These are phyloP conservation scores for Wickerhamia fluorescens DNA, from an alignment of 805 yeast species.

Conservation along the genomic window DNA sequence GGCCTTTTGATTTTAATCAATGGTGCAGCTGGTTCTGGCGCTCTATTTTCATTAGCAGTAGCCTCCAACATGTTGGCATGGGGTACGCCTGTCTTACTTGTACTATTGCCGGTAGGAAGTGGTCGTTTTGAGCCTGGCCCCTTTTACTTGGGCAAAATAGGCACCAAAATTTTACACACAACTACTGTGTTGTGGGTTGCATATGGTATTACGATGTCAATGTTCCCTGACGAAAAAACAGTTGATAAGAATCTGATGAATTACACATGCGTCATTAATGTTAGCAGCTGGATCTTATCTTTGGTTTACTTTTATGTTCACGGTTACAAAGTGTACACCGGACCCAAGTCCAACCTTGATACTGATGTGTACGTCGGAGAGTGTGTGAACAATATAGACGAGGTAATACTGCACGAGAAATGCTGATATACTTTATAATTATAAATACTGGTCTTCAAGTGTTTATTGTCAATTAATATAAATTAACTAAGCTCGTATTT, in stretches of 20 bases:
- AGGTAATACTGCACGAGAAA: too few species aligned
- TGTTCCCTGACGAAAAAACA: conserved; percentile 49
- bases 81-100: conserved; percentile 52
- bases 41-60: conserved; percentile 59
- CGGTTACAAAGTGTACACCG: conserved; percentile 50
- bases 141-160: conserved; percentile 49
- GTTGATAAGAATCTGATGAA: conserved; percentile 51
- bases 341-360: conserved; percentile 34
- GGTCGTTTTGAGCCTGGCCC: conserved; percentile 57
- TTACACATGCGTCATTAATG: conserved; percentile 59
- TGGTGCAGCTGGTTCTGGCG: conserved; percentile 48
- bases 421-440: too few species aligned
- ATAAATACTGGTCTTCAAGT: too few species aligned
- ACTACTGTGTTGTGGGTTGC: conserved; percentile 43
- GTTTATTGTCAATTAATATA: too few species aligned
- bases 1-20: conserved; percentile 57
- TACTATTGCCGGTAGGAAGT: conserved; percentile 41
- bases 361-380: too few species aligned
- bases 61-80: conserved; percentile 60
- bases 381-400: too few species aligned
- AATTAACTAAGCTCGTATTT: too few species aligned
- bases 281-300: conserved; percentile 53
- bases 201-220: conserved; percentile 48
- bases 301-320: conserved; percentile 43
- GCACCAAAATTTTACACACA: conserved; percentile 40